phyloP scores from a whole-genome alignment of 2,329 filamentous ascomycete genomes.

The Bipolaris oryzae region DNA sequence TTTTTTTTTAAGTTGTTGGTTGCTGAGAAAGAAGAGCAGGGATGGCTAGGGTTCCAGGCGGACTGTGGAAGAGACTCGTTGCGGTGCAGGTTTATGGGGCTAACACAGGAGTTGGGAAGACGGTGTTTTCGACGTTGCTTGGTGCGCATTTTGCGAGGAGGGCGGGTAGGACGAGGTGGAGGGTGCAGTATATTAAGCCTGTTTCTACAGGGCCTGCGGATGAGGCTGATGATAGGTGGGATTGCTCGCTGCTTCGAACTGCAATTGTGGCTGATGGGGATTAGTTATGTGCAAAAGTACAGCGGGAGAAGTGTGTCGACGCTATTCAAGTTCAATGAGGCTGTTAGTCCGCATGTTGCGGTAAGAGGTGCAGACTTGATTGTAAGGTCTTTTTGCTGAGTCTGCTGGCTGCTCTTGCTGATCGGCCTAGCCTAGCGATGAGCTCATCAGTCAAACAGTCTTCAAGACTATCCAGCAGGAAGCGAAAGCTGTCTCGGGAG shows the following conservation, averaged over 20 bases:
- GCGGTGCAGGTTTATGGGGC: conserved; percentile 80
- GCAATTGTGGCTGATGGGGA: conserved; percentile 1
- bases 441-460: conserved; percentile 24
- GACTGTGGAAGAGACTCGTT: conserved; percentile 71
- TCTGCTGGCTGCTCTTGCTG: not conserved
- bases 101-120: conserved; percentile 86
- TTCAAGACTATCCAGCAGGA: conserved; percentile 22
- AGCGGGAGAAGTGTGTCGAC: conserved; percentile 63
- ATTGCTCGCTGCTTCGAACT: not conserved
- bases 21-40: conserved; percentile 4
- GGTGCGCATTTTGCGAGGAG: conserved; percentile 60
- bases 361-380: conserved; percentile 51
- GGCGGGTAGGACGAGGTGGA: conserved; percentile 29
- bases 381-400: conserved; percentile 20
- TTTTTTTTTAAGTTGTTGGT: not conserved
- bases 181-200: conserved; percentile 75
- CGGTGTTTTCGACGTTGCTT: conserved; percentile 75
- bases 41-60: conserved; percentile 59
- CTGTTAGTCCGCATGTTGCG: conserved; percentile 79
- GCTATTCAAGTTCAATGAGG: conserved; percentile 73
- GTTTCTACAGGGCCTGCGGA: conserved; percentile 75
- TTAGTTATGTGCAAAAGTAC: conserved; percentile 68
- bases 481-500: conserved; percentile 11
- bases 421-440: conserved; percentile 32
- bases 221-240: conserved; percentile 73